phyloP scores from a whole-genome alignment of 768 basidiomycete species.

The Exidia glandulosa region DNA sequence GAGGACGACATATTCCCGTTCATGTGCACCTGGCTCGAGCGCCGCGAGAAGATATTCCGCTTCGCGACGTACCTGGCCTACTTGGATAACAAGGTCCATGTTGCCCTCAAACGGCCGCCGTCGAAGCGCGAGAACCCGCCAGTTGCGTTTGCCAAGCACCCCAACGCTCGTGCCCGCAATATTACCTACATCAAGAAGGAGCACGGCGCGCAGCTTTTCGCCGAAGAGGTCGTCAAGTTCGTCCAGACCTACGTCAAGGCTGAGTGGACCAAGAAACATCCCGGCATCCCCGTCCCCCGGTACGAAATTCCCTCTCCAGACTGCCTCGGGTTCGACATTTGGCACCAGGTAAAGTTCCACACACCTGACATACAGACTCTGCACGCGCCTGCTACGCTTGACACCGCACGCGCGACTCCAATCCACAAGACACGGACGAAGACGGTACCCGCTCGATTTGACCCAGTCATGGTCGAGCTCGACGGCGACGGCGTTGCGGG shows the following conservation, averaged over 20 bases:
- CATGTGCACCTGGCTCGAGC: background rate
- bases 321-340: background rate
- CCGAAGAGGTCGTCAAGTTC: background rate
- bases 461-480: background rate
- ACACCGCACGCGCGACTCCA: background rate
- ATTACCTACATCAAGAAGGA: background rate
- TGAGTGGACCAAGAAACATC: background rate
- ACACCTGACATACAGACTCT: constrained; percentile 11
- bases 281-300: background rate
- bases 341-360: background rate
- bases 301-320: background rate
- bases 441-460: background rate
- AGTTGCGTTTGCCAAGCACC: background rate
- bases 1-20: constrained; percentile 2
- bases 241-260: background rate
- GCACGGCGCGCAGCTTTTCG: background rate
- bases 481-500: background rate
- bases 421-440: background rate
- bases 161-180: background rate
- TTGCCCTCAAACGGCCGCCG: background rate
- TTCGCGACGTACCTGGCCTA: background rate
- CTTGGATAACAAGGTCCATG: background rate
- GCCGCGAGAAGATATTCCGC: background rate
- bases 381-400: background rate
- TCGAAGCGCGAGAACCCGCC: background rate